Evolutionary conservation across 2,329 filamentous ascomycete species (phyloP).

Genomic region (Kalmusia sp.): DNA sequence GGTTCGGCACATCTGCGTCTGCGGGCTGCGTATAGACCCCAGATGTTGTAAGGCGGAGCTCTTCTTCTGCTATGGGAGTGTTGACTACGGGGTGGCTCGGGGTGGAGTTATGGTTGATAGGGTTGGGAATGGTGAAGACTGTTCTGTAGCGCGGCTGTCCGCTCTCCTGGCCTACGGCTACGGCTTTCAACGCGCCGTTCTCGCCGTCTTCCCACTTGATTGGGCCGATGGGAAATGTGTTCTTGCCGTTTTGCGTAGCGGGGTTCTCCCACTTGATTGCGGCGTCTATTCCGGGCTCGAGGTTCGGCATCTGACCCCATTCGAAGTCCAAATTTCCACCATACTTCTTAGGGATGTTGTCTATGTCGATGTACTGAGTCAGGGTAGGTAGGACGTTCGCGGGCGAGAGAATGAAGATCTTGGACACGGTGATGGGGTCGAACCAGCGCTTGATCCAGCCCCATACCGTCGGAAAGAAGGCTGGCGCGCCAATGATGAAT

Average conservation of each 20-base stretch:
- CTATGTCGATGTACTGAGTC: constrained; percentile 78
- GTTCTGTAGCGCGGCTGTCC: constrained; percentile 48
- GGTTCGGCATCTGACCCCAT: constrained; percentile 75
- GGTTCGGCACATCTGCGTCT: constrained; percentile 25
- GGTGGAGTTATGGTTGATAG: constrained; percentile 33
- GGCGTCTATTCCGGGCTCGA: constrained; percentile 65
- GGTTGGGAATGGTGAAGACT: constrained; percentile 48
- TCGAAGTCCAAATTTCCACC: constrained; percentile 84
- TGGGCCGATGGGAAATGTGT: constrained; percentile 56
- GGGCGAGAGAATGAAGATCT: constrained; percentile 87
- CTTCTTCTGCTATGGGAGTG: constrained; percentile 33
- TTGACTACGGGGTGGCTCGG: constrained; percentile 33
- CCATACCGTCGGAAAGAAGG: constrained; percentile 93
- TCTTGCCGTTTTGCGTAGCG: constrained; percentile 36
- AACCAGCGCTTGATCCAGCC: constrained; percentile 97
- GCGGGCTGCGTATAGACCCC: constrained; percentile 48
- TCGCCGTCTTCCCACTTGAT: constrained; percentile 54
- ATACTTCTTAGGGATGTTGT: constrained; percentile 87
- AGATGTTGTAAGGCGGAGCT: constrained; percentile 38
- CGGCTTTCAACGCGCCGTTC: constrained; percentile 52
- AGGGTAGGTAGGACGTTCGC: constrained; percentile 79
- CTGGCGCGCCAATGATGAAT: constrained; percentile 86
- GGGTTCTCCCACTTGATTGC: constrained; percentile 51
- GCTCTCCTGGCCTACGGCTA: constrained; percentile 53
- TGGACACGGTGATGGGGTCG: constrained; percentile 80